phyloP scores from a whole-genome alignment of 495 filamentous ascomycete genomes.

The Cercophora samala region DNA sequence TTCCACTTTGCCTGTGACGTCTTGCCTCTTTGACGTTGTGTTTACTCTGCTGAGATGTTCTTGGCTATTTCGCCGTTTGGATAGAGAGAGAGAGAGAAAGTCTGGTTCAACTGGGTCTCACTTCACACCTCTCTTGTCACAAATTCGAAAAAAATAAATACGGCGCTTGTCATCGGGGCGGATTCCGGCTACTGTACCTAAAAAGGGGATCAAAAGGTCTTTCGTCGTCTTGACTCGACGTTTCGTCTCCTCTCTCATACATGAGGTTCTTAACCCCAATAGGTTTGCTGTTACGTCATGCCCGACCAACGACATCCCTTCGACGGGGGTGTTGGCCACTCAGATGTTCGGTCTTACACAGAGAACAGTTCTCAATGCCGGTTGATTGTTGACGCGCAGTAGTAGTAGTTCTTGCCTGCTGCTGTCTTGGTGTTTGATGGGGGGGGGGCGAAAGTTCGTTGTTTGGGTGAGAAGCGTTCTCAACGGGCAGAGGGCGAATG shows the following conservation, averaged over 20 bases:
- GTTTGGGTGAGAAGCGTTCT: not conserved
- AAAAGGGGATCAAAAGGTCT: not conserved
- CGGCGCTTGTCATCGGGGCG: slow-evolving; percentile 11
- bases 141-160: not conserved
- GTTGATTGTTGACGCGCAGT: not conserved
- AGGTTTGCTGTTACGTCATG: slow-evolving; percentile 21
- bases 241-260: not conserved
- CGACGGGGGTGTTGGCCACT: not conserved
- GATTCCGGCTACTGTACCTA: not conserved
- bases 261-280: slow-evolving; percentile 1
- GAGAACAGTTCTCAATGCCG: not conserved
- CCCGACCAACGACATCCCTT: not conserved
- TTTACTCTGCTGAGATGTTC: not conserved
- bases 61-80: not conserved
- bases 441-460: not conserved
- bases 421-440: not conserved
- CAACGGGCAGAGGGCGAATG: slow-evolving; percentile 1
- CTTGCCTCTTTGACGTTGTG: not conserved
- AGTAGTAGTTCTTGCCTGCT: not conserved
- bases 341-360: not conserved
- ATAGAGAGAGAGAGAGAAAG: too few species aligned
- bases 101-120: not conserved
- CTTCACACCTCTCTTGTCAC: not conserved
- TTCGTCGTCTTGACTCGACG: not conserved
- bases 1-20: not conserved